Evolutionary conservation across 768 basidiomycete genomes (phyloP).

Genomic region (Psilocybe tampanensis): DNA sequence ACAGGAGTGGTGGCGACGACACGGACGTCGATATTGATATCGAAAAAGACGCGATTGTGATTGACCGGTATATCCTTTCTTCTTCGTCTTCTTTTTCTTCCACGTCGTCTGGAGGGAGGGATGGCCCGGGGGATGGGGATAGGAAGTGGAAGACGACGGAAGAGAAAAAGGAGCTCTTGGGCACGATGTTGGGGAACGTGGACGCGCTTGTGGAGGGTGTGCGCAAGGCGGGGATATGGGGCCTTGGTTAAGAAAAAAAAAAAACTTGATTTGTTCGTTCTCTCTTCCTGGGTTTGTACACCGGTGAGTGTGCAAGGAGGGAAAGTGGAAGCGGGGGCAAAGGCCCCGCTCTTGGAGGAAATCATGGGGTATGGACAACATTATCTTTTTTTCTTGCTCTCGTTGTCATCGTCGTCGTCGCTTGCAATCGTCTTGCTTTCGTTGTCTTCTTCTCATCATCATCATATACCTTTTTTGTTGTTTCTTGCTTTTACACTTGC

Average conservation of each 20-base stretch:
- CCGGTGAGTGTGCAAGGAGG: neutral
- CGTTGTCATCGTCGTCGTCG: too few relatives aligned
- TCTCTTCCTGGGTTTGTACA: neutral
- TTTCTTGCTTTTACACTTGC: too few relatives aligned
- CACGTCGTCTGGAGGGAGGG: neutral
- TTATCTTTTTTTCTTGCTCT: neutral
- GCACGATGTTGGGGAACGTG: constrained; percentile 87
- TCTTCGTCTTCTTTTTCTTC: neutral
- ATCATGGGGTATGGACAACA: neutral
- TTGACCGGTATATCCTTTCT: neutral
- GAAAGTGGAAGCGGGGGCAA: too few relatives aligned
- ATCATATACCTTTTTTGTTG: too few relatives aligned
- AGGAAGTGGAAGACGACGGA: constrained; percentile 59
- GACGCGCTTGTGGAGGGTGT: constrained; percentile 90
- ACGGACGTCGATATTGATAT: too few relatives aligned
- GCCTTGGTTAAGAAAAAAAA: constrained; percentile 42
- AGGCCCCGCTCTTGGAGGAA: neutral
- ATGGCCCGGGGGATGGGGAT: neutral
- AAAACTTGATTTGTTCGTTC: neutral
- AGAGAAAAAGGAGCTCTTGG: constrained; percentile 81
- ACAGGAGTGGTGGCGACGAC: too few relatives aligned
- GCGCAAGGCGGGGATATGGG: constrained; percentile 86
- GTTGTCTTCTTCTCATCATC: too few relatives aligned
- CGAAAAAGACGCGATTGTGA: too few relatives aligned
- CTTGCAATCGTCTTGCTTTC: too few relatives aligned